Conservation (phyloP, 495 filamentous ascomycete species). For the Tuber indicum region DNA sequence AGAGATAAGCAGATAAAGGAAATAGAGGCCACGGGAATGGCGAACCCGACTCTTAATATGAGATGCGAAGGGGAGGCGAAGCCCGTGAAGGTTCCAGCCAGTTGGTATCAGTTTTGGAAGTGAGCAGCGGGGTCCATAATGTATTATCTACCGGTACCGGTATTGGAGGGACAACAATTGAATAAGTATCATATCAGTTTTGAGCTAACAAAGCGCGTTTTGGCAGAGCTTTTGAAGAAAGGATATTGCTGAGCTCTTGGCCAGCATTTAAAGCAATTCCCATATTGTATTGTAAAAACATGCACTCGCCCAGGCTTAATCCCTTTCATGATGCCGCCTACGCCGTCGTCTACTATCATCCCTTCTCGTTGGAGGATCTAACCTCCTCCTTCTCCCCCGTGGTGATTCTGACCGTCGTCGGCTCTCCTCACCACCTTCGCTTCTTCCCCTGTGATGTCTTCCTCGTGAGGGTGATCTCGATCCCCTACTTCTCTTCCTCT, state of each 20-base stretch:
- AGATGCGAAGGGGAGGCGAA: not conserved
- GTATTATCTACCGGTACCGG: not conserved
- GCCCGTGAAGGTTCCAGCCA: not conserved
- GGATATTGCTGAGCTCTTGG: not conserved
- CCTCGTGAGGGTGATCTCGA: conserved; percentile 15
- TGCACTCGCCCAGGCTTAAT: not conserved
- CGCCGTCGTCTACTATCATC: not conserved
- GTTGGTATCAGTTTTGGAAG: not conserved
- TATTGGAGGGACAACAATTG: not conserved
- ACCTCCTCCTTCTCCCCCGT: not conserved
- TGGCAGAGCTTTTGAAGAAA: not conserved
- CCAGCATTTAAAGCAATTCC: not conserved
- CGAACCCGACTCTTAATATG: not conserved
- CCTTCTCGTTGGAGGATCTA: not conserved
- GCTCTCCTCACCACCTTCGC: conserved; percentile 2
- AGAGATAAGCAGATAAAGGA: not conserved
- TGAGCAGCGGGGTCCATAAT: not conserved
- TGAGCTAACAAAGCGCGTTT: not conserved
- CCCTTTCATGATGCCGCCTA: not conserved
- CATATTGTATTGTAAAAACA: not conserved
- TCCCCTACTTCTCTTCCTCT: conserved; percentile 15
- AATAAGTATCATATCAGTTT: not conserved
- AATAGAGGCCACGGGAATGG: not conserved
- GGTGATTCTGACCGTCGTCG: not conserved
- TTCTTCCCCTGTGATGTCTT: conserved; percentile 5